A percentile compares a stretch with the other conserved stretches of the same genome.
phyloP scores from a whole-genome alignment of 208 protist genomes.

The Trypanosoma brucei region DNA sequence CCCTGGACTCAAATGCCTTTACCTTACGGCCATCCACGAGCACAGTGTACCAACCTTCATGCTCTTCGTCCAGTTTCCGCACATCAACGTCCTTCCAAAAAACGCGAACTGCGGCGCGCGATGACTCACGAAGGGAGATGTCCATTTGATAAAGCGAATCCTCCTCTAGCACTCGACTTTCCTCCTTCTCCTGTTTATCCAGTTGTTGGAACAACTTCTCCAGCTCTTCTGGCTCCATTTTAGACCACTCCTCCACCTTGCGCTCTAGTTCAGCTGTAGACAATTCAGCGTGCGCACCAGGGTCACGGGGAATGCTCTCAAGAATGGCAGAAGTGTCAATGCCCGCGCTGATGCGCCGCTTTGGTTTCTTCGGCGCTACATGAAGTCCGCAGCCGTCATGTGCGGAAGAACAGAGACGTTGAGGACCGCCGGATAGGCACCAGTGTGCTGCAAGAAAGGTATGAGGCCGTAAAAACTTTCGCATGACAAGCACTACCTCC shows the following conservation, averaged over 20 bases:
- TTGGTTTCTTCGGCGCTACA: slow-evolving; percentile 64
- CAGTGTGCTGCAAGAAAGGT: neutral
- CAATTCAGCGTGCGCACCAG: slow-evolving; percentile 76
- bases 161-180: slow-evolving; percentile 69
- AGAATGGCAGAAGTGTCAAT: slow-evolving; percentile 61
- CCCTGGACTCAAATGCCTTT: slow-evolving; percentile 81
- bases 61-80: slow-evolving; percentile 32
- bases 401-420: neutral
- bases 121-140: slow-evolving; percentile 71
- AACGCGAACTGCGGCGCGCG: slow-evolving; percentile 57
- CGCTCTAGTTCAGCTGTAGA: slow-evolving; percentile 83
- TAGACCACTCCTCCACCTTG: slow-evolving; percentile 73
- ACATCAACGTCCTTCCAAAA: slow-evolving; percentile 89
- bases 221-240: slow-evolving; percentile 65
- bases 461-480: slow-evolving; percentile 4
- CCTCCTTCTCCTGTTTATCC: slow-evolving; percentile 62
- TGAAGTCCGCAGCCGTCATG: slow-evolving; percentile 7
- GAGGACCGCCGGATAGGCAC: neutral
- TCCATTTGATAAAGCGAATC: slow-evolving; percentile 91
- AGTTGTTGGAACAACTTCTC: slow-evolving; percentile 55
- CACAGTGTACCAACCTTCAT: slow-evolving; percentile 80
- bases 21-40: slow-evolving; percentile 82
- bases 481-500: slow-evolving; percentile 2
- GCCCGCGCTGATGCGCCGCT: slow-evolving; percentile 43
- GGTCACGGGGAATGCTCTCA: slow-evolving; percentile 61